A percentile compares a stretch with the other conserved stretches of the same genome.
Conservation (phyloP, 345 rosid genomes). For the Gossypium herbaceum region DNA sequence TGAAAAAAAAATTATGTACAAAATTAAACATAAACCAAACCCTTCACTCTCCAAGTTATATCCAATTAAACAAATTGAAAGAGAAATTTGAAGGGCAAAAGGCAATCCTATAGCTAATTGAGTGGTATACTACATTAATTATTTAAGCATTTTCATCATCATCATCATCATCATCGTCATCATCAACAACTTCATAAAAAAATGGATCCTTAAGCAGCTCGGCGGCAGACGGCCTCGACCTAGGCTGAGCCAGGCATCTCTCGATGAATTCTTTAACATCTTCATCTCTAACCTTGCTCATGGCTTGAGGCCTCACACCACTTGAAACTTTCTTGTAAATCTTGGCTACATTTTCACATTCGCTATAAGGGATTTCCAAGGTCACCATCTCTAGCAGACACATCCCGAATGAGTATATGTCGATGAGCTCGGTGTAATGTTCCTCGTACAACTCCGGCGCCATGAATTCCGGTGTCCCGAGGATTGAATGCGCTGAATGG, state of each 20-base stretch:
- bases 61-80: background rate
- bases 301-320: constrained; percentile 60
- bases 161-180: constrained; percentile 32
- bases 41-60: background rate
- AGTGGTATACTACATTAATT: too few relatives aligned
- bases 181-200: constrained; percentile 41
- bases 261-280: constrained; percentile 68
- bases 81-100: background rate
- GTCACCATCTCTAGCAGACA: constrained; percentile 79
- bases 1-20: background rate
- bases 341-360: constrained; percentile 65
- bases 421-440: constrained; percentile 70
- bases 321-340: constrained; percentile 71
- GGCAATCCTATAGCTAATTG: background rate
- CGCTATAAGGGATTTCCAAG: constrained; percentile 69
- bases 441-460: constrained; percentile 90
- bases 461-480: constrained; percentile 92
- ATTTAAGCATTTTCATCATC: constrained; percentile 9
- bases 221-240: constrained; percentile 67
- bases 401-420: constrained; percentile 86
- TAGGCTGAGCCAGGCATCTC: constrained; percentile 61
- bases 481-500: constrained; percentile 68
- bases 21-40: background rate
- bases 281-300: constrained; percentile 50
- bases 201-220: constrained; percentile 66